These are phyloP conservation scores for Miamiensis avidus DNA, from an alignment of 169 alveolate species.

Conservation along the genomic window DNA sequence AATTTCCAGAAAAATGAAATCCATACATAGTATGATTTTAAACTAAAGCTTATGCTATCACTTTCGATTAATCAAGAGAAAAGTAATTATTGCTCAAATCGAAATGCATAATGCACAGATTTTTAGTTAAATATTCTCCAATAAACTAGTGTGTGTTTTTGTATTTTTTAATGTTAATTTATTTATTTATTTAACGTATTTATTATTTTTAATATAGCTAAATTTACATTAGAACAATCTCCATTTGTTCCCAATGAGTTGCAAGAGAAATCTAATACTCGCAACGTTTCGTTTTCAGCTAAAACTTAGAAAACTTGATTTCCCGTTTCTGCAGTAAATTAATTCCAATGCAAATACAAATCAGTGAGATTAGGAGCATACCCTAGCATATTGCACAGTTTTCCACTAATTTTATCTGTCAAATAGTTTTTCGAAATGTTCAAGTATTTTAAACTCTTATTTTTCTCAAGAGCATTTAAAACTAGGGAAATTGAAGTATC, in stretches of 20 bases:
- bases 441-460: slow-evolving; percentile 6
- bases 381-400: slow-evolving; percentile 5
- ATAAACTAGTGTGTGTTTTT: neutral
- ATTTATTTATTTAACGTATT: slow-evolving; percentile 10
- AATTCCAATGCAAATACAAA: slow-evolving; percentile 48
- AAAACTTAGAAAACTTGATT: slow-evolving; percentile 16
- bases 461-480: slow-evolving; percentile 6
- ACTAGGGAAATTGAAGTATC: slow-evolving; percentile 13
- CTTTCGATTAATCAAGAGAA: neutral
- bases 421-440: slow-evolving; percentile 33
- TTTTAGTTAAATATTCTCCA: slow-evolving; percentile 17
- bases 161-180: neutral
- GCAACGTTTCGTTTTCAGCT: slow-evolving; percentile 10
- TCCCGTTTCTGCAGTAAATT: slow-evolving; percentile 30
- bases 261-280: slow-evolving; percentile 35
- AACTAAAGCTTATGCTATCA: slow-evolving; percentile 29
- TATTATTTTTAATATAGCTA: too few relatives aligned
- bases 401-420: slow-evolving; percentile 26
- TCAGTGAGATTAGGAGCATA: slow-evolving; percentile 18
- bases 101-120: slow-evolving; percentile 22
- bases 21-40: slow-evolving; percentile 41
- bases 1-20: slow-evolving; percentile 47
- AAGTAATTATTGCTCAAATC: slow-evolving; percentile 44
- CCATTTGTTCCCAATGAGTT: slow-evolving; percentile 39
- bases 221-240: slow-evolving; percentile 2